A percentile compares a stretch with the other conserved stretches of the same genome.
phyloP scores from a whole-genome alignment of 2,329 filamentous ascomycete species.

The Colletotrichum chlorophyti region DNA sequence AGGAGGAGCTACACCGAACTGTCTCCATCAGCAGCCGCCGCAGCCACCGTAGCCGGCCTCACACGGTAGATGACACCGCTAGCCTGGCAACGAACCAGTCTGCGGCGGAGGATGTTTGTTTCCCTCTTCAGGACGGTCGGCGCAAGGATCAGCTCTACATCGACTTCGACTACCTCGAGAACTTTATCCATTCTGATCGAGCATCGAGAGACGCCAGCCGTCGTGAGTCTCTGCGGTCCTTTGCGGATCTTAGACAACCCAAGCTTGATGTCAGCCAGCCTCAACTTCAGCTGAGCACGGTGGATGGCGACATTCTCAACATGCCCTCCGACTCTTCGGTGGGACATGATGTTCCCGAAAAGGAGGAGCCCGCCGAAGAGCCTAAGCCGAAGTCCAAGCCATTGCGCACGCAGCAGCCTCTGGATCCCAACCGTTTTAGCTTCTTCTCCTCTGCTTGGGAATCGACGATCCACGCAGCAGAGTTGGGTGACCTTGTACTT shows the following conservation, averaged over 20 bases:
- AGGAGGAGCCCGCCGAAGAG: conserved; percentile 43
- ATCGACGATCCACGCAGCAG: conserved; percentile 88
- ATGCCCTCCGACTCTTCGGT: conserved; percentile 54
- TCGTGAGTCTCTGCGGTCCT: conserved; percentile 58
- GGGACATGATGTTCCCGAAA: conserved; percentile 50
- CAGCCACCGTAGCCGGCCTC: conserved; percentile 63
- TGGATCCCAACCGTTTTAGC: conserved; percentile 83
- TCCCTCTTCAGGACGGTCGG: conserved; percentile 75
- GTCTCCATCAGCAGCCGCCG: conserved; percentile 72
- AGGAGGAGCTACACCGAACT: conserved; percentile 71
- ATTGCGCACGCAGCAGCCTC: conserved; percentile 37
- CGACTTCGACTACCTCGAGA: conserved; percentile 93
- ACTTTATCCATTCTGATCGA: conserved; percentile 76
- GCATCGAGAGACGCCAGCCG: conserved; percentile 57
- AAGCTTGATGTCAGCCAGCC: conserved; percentile 37
- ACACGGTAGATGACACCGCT: conserved; percentile 66
- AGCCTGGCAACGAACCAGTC: conserved; percentile 71
- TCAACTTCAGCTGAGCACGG: conserved; percentile 50
- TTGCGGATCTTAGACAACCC: conserved; percentile 64
- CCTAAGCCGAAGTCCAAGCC: conserved; percentile 43
- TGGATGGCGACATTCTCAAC: conserved; percentile 65
- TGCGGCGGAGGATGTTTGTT: conserved; percentile 88
- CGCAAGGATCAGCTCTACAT: conserved; percentile 79
- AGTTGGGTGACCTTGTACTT: conserved; percentile 86
- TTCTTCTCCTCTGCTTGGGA: conserved; percentile 97